Evolutionary conservation across 306 rosid genomes (phyloP), one percentile per base, ranked within the genome.

Genomic region (Cucumis hystrix): DNA sequence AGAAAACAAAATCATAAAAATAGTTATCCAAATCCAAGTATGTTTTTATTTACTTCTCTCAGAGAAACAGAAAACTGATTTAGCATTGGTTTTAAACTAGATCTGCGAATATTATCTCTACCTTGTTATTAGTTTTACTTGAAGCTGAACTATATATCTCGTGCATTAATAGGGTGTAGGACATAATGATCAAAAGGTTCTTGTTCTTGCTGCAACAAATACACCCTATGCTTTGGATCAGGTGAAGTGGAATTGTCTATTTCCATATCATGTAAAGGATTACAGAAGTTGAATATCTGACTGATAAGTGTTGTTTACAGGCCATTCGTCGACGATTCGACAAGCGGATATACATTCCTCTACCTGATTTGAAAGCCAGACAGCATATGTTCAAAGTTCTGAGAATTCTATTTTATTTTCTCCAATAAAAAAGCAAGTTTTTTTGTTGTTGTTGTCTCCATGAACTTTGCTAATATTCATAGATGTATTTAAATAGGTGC

Each of bases 271-370:
- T 74, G 23, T 65, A 10, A 25, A 61, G 43, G 69, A 55, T 43
- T 60, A 37, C 45, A 68, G 60, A 78, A 76, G 30, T 61, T 76
- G 63, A 55, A 20, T 69, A 73, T 79, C 63, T 75, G 79, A 79
- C 87, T 84, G 76, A 86, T 78, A 58, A 25, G 61, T 79, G 60
- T 70, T 79, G 79, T 72, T 58, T 88, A 83, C 87, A 96, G 99
- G 99, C 99, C 67, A 92, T 96, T 78, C 90, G 99, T 80, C 88
- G 99, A 71, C 99, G 99, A 80, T 96, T 96, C 25, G 99, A 96
- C 82, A 96, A 96, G 90, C 98, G 99, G 37, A 96, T 96, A 83
- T 92, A 96, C 83, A 96, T 96, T 82, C 99, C 99, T 25, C 98
- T 96, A 4, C 99, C 99, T 73, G 99, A 96, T 84, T 56, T 68